These are phyloP conservation scores for Lactuca sativa DNA, from an alignment of 129 eudicot species.

Conservation along the genomic window DNA sequence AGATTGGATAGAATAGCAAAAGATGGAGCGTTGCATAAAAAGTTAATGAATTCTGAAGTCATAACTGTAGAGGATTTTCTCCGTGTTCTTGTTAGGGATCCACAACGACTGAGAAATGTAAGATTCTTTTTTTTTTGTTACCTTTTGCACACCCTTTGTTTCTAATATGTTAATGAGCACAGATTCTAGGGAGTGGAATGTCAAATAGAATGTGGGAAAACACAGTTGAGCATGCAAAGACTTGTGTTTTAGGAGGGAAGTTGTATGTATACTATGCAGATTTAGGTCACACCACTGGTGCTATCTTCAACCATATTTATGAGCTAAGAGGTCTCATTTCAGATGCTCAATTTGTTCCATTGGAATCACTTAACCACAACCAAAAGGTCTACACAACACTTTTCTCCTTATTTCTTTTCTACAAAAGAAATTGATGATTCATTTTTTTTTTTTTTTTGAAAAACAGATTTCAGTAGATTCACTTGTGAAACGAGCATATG, in stretches of 20 bases:
- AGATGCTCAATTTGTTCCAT: conserved; percentile 53
- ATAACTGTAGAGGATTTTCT: conserved; percentile 57
- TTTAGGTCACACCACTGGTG: conserved; percentile 46
- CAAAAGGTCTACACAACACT: conserved; percentile 40
- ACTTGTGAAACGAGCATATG: conserved; percentile 55
- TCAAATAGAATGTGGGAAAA: conserved; percentile 60
- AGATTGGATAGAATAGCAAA: conserved; percentile 62
- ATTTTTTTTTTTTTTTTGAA: background rate
- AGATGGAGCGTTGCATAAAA: conserved; percentile 59
- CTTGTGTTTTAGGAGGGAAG: conserved; percentile 55
- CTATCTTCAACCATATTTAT: conserved; percentile 50
- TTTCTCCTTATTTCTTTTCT: background rate
- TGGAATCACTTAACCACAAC: conserved; percentile 49
- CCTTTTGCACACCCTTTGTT: background rate
- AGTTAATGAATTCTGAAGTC: conserved; percentile 45
- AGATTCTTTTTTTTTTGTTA: conserved; percentile 12
- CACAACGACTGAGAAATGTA: conserved; percentile 49
- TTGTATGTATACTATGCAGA: conserved; percentile 52
- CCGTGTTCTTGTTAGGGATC: conserved; percentile 52
- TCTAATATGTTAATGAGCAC: conserved; percentile 4
- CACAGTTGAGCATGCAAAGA: conserved; percentile 54
- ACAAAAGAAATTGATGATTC: background rate
- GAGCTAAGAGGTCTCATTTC: conserved; percentile 56
- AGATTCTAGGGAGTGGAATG: conserved; percentile 59
- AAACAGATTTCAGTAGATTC: conserved; percentile 54